Percentiles rank a stretch among this genome's conserved stretches.
phyloP scores from a whole-genome alignment of 73 alveolate species.

The Uronychia setigera region DNA sequence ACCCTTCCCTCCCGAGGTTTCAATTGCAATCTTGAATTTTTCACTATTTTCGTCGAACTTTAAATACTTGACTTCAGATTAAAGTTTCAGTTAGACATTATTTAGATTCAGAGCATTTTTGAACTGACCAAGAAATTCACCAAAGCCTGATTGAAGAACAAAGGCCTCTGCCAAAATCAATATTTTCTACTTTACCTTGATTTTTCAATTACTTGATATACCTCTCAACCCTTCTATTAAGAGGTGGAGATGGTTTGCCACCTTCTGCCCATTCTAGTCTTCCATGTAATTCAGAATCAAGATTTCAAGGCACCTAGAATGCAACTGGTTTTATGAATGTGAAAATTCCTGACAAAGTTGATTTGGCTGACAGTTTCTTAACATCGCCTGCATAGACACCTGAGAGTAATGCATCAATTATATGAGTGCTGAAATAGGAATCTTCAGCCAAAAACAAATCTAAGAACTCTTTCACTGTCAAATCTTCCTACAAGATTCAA shows the following conservation, averaged over 20 bases:
- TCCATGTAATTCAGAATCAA: not conserved
- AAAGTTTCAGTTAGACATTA: not conserved
- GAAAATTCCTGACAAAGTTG: conserved; percentile 11
- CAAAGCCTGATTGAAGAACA: conserved; percentile 10
- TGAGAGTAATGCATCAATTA: conserved; percentile 15
- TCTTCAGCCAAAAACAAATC: conserved; percentile 1
- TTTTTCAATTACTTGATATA: not conserved
- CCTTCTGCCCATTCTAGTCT: not conserved
- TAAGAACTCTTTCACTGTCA: conserved; percentile 7
- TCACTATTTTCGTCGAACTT: not conserved
- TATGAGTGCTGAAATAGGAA: not conserved
- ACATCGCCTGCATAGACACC: conserved; percentile 39
- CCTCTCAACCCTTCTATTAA: conserved; percentile 1
- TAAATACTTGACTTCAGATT: not conserved
- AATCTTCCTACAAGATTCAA: conserved; percentile 3
- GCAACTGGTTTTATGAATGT: conserved; percentile 5
- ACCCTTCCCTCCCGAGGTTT: not conserved
- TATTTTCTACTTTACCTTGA: not conserved
- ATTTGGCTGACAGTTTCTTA: conserved; percentile 19
- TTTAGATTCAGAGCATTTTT: not conserved
- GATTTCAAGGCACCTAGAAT: not conserved
- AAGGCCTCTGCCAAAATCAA: conserved; percentile 3
- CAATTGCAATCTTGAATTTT: not conserved
- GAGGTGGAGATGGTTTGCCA: not conserved
- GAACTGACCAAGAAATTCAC: not conserved